phyloP scores from a whole-genome alignment of 2,329 filamentous ascomycete species.

The Rhynchosporium agropyri region DNA sequence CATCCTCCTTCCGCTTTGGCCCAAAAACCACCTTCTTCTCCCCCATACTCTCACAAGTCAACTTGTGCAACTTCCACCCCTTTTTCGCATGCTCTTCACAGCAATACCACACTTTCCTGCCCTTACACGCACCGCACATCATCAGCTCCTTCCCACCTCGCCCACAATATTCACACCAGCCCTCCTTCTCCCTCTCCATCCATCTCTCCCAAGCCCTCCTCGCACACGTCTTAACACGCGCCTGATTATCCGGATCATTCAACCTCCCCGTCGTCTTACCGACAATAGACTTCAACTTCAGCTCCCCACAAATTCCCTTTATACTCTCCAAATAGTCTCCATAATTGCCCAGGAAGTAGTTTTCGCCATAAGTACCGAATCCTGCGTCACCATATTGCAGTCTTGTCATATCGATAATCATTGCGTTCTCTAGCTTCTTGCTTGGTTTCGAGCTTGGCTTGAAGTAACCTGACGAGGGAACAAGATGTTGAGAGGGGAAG shows the following conservation, averaged over 20 bases:
- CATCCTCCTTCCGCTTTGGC: not conserved
- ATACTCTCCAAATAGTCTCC: not conserved
- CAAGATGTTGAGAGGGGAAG: not conserved
- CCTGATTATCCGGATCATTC: not conserved
- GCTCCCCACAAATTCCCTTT: not conserved
- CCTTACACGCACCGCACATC: slow-evolving; percentile 10
- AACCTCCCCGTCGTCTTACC: not conserved
- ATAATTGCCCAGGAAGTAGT: slow-evolving; percentile 6
- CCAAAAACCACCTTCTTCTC: not conserved
- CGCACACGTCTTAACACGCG: slow-evolving; percentile 18
- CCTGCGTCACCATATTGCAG: slow-evolving; percentile 18
- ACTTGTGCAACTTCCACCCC: slow-evolving; percentile 22
- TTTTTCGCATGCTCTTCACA: slow-evolving; percentile 19
- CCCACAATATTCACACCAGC: slow-evolving; percentile 26
- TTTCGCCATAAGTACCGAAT: not conserved
- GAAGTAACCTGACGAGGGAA: not conserved
- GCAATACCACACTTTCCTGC: slow-evolving; percentile 15
- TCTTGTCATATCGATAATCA: slow-evolving; percentile 21
- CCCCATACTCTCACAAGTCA: slow-evolving; percentile 17
- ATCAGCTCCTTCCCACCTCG: not conserved
- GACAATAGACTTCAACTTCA: not conserved
- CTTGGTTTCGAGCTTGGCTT: too few relatives aligned
- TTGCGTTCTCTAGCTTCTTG: not conserved
- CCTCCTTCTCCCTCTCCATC: slow-evolving; percentile 19
- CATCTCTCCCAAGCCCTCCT: slow-evolving; percentile 21